A percentile compares a stretch with the other conserved stretches of the same genome.
Conservation (phyloP, 371 early-diverging fungal genomes). For the Rhizopus sp. region DNA sequence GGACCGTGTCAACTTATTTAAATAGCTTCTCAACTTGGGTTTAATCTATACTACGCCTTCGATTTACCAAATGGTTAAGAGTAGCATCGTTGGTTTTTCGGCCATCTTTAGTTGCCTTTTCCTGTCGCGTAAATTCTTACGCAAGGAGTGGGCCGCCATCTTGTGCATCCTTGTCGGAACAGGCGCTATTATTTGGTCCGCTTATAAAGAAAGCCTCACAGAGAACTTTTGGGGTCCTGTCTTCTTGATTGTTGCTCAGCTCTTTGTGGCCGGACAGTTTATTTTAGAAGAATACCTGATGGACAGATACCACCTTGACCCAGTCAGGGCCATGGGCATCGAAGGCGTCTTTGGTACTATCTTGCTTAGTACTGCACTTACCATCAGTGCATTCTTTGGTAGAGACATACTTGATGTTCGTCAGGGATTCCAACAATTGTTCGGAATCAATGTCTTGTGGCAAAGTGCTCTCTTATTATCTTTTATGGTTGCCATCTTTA, state of each 20-base stretch:
- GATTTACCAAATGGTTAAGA: constrained; percentile 48
- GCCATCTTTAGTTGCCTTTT: constrained; percentile 45
- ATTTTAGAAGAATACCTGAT: constrained; percentile 50
- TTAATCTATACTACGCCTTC: constrained; percentile 49
- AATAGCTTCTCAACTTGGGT: constrained; percentile 44
- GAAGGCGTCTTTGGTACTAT: constrained; percentile 44
- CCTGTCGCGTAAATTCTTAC: constrained; percentile 41
- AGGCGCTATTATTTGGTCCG: constrained; percentile 18
- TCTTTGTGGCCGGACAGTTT: constrained; percentile 48
- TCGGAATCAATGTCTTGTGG: constrained; percentile 30
- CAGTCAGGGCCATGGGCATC: constrained; percentile 50
- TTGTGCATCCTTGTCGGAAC: constrained; percentile 36
- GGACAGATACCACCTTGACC: constrained; percentile 45
- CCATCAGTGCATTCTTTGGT: constrained; percentile 27
- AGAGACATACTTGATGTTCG: constrained; percentile 28
- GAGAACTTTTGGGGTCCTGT: constrained; percentile 32
- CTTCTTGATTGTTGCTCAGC: constrained; percentile 35
- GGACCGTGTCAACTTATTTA: neutral
- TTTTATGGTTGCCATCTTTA: constrained; percentile 46
- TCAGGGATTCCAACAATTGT: constrained; percentile 27
- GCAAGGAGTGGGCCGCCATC: constrained; percentile 39
- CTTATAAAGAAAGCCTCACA: neutral
- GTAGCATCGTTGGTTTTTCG: constrained; percentile 50
- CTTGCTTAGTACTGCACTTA: constrained; percentile 22
- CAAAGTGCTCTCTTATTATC: constrained; percentile 42